These are phyloP conservation scores for Paracamarosporium sp. DNA, from an alignment of 2,329 filamentous ascomycete genomes.

Conservation along the genomic window DNA sequence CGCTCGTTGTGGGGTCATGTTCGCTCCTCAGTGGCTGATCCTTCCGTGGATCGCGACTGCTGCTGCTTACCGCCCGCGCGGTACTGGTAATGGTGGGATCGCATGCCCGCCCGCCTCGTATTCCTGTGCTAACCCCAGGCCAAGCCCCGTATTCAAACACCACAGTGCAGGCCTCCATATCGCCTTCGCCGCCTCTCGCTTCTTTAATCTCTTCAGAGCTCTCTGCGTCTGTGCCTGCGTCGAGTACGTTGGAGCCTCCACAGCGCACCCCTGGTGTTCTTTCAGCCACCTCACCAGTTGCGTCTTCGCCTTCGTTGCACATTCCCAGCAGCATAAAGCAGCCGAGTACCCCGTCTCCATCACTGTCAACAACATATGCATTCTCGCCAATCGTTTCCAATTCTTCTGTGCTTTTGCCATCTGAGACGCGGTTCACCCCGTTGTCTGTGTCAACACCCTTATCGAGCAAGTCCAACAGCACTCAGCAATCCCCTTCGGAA, in stretches of 20 bases:
- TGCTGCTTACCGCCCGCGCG: slow-evolving; percentile 26
- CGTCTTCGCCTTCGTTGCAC: not conserved
- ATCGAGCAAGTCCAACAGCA: not conserved
- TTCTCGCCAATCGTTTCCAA: not conserved
- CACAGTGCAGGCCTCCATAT: slow-evolving; percentile 19
- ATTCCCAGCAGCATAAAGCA: not conserved
- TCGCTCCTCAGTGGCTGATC: slow-evolving; percentile 12
- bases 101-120: slow-evolving; percentile 25
- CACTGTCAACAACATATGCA: not conserved
- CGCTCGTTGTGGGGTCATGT: slow-evolving; percentile 28
- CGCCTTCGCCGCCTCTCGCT: slow-evolving; percentile 13
- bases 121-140: slow-evolving; percentile 35
- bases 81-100: slow-evolving; percentile 30
- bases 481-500: not conserved
- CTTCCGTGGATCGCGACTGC: slow-evolving; percentile 25
- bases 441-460: not conserved
- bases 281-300: not conserved
- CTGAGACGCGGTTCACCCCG: not conserved
- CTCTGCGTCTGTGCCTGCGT: slow-evolving; percentile 2
- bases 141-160: slow-evolving; percentile 36
- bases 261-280: not conserved
- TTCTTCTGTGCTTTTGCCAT: not conserved
- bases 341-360: not conserved
- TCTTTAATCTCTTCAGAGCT: slow-evolving; percentile 6
- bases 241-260: not conserved